phyloP scores from a whole-genome alignment of 805 yeast species.

The Saccharomycopsis malanga region DNA sequence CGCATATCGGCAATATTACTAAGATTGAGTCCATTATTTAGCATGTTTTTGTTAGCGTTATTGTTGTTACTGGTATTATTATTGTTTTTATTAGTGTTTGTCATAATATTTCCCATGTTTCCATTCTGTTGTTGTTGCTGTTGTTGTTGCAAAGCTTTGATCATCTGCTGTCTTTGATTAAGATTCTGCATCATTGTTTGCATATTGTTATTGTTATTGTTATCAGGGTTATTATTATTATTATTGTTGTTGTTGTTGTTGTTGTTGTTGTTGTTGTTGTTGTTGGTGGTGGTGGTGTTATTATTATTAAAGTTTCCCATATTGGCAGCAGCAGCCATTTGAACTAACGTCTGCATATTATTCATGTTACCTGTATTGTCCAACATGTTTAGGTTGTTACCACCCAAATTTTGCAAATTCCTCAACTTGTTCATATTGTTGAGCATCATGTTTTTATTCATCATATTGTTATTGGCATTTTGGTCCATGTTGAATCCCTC shows the following conservation, averaged over 20 bases:
- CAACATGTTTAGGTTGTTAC: conserved; percentile 2
- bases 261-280: conserved; percentile 1
- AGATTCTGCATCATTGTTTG: conserved; percentile 1
- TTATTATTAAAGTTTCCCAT: neutral
- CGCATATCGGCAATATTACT: neutral
- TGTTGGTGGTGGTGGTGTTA: neutral
- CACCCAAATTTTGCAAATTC: conserved; percentile 1
- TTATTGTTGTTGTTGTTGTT: conserved; percentile 2
- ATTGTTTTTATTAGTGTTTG: neutral
- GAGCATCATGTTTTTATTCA: neutral
- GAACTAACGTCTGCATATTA: neutral
- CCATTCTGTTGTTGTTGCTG: neutral
- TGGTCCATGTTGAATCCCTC: neutral
- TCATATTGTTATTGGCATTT: conserved; percentile 1
- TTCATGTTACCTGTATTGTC: conserved; percentile 2
- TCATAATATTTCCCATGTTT: neutral
- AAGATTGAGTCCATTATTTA: neutral
- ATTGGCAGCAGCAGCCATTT: neutral
- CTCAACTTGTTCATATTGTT: conserved; percentile 1
- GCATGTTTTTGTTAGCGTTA: neutral
- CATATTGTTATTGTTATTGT: conserved; percentile 11
- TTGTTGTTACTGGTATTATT: neutral
- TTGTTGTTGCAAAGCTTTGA: neutral
- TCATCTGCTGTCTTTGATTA: conserved; percentile 1
- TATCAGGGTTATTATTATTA: conserved; percentile 3